phyloP scores from a whole-genome alignment of 345 rosid genomes.

The Erucastrum elatum region DNA sequence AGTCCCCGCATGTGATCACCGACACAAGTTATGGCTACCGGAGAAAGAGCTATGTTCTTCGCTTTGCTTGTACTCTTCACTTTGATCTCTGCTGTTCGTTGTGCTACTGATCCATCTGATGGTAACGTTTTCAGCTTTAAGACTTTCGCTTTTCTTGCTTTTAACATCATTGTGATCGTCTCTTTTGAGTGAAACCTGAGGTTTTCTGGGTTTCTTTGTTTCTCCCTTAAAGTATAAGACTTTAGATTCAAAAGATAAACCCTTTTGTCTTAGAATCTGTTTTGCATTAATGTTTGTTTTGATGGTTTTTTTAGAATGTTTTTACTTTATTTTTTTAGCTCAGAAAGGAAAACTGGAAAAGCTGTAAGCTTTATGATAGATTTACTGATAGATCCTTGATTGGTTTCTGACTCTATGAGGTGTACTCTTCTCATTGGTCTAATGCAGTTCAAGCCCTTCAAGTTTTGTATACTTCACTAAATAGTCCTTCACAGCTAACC shows the following conservation, averaged over 20 bases:
- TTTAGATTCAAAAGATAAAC: slow-evolving; percentile 35
- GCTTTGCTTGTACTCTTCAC: slow-evolving; percentile 27
- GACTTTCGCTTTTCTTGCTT: neutral
- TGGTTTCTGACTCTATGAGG: neutral
- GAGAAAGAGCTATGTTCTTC: slow-evolving; percentile 18
- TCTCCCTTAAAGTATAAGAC: neutral
- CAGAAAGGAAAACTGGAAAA: slow-evolving; percentile 5
- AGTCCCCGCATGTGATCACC: slow-evolving; percentile 34
- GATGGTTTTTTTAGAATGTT: slow-evolving; percentile 21
- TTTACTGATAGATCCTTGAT: slow-evolving; percentile 31
- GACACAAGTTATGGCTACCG: slow-evolving; percentile 38
- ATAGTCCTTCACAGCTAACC: slow-evolving; percentile 79
- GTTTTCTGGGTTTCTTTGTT: slow-evolving; percentile 12
- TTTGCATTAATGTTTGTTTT: slow-evolving; percentile 21
- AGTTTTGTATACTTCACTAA: slow-evolving; percentile 71
- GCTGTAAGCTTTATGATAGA: slow-evolving; percentile 16
- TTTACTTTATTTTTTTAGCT: slow-evolving; percentile 5
- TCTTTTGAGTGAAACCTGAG: slow-evolving; percentile 13
- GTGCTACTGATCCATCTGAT: slow-evolving; percentile 54
- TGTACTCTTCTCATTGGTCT: slow-evolving; percentile 22
- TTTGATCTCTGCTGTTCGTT: slow-evolving; percentile 42
- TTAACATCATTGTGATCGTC: slow-evolving; percentile 7
- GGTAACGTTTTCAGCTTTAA: slow-evolving; percentile 35
- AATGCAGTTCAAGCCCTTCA: slow-evolving; percentile 87
- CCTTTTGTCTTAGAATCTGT: neutral